Evolutionary conservation across 768 basidiomycete species (phyloP).

Genomic region (Dentipellis sp.): DNA sequence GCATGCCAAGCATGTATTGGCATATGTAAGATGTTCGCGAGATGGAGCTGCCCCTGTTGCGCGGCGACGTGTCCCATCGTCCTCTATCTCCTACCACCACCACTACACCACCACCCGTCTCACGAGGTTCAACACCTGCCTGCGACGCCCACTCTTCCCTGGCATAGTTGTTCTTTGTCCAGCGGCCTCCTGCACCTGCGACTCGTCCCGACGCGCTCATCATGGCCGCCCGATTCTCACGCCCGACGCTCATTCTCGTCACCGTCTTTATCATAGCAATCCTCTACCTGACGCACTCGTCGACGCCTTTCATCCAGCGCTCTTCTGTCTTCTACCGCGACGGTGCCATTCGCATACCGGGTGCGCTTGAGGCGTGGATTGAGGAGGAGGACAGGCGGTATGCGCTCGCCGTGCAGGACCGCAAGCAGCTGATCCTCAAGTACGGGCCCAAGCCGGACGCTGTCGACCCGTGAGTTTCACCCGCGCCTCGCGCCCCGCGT

Average conservation of each 20-base stretch:
- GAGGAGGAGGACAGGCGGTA: not conserved
- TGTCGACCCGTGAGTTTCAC: not conserved
- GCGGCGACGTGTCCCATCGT: too few species aligned
- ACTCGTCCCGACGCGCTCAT: too few species aligned
- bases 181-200: too few species aligned
- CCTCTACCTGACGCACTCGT: not conserved
- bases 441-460: not conserved
- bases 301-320: not conserved
- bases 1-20: too few species aligned
- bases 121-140: too few species aligned
- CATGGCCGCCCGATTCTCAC: not conserved
- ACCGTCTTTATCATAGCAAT: not conserved
- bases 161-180: too few species aligned
- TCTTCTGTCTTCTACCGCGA: not conserved
- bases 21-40: too few species aligned
- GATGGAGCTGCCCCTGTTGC: too few species aligned
- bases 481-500: not conserved
- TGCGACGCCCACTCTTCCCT: too few species aligned
- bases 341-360: not conserved
- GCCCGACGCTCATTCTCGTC: not conserved
- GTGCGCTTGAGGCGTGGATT: not conserved
- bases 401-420: not conserved
- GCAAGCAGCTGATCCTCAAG: not conserved
- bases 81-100: too few species aligned
- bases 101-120: too few species aligned